Evolutionary conservation across 257 asterid species (phyloP), one percentile per base, ranked within the genome.

Genomic region (Gynochthodes officinalis): DNA sequence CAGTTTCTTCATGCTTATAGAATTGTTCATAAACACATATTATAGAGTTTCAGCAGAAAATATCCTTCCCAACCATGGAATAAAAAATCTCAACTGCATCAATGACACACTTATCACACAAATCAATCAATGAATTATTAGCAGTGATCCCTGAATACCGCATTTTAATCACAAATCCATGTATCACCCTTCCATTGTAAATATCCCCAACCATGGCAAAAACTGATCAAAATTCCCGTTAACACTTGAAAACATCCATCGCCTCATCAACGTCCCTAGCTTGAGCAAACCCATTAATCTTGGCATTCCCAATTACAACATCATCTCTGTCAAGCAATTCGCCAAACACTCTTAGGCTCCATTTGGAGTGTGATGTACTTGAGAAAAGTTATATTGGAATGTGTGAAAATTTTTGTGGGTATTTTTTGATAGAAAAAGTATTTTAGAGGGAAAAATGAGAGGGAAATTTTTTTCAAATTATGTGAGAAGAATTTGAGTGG

Each of bases 21-120:
- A 87, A 90, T 75, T 89, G 97, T 72, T 81, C 89, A 53, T 84
- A 88, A 76, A 90, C 93, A 70, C 86, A 85, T 57, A 89, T 78
- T 30, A 85, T 84, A 21, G 97, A 89, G 81, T 93, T 93, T 97
- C 98, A 93, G 7, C 96, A 87, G 73, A 86, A 89, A 57, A 87
- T 85, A 75, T 93, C 98, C 88, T 84, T 93, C 62, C 84, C 95
- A 69, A 69, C 54, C 75, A 85, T 83, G 62, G 16, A 71, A 46
- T 81, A 73, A 8, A 90, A 93, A 71, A 86, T 80, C 73, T 37
- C n/a, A n/a, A 79, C 37, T 28, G 98, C 96, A 76, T 87, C 86
- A 19, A 49, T 42, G 53, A 86, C 78, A 21, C 79, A 78, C 57
- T 80, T 77, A 53, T 97, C 98, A 67, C 90, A 92, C 95, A 90